Evolutionary conservation across 2,329 filamentous ascomycete species (phyloP), one percentile per base, ranked within the genome.

Genomic region (Cladorrhinum sp.): DNA sequence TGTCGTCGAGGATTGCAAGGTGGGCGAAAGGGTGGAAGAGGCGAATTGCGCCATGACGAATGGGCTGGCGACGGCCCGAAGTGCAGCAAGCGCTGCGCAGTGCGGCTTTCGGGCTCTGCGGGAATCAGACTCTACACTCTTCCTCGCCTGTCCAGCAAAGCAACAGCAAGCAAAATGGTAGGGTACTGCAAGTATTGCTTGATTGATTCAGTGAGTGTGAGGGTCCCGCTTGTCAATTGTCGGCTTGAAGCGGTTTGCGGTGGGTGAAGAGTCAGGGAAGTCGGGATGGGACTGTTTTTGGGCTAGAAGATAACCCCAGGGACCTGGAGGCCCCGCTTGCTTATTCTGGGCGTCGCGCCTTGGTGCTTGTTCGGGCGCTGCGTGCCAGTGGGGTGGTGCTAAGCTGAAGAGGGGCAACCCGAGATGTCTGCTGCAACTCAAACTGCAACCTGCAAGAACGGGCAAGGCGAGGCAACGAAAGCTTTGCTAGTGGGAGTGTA

Each of bases 171-270:
- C 21, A 16, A 20, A 30, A 24, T 55, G 33, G 20, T 26, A 21
- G 23, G 9, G 53, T 42, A 24, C 53, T 24, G 33, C 33, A 42
- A 55, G 53, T 42, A 55, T 55, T 55, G 53, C 21, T 46, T 30
- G 39, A 55, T 55, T 30, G 52, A 33, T 42, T 46, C 42, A 21
- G 42, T 46, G n/a, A 46, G 18, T 5, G 42, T 46, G 42, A 46
- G 42, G 42, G 16, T 21, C 42, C 42, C 42, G 42, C 42, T 18
- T 46, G 42, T 46, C 42, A 46, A 46, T 51, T 55, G 55, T 65
- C 64, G 66, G 67, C 66, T 64, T 66, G 66, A 67, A 64, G 67
- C 71, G 72, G 72, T 71, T 73, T 71, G 64, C 67, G 67, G 62
- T 70, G 71, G 70, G 68, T 70, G 66, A 68, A 66, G 66, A 64